Percentiles rank a stretch among this genome's conserved stretches.
Evolutionary conservation across 1,139 yeast genomes (phyloP).

Genomic region (Hansenula lynferdii): DNA sequence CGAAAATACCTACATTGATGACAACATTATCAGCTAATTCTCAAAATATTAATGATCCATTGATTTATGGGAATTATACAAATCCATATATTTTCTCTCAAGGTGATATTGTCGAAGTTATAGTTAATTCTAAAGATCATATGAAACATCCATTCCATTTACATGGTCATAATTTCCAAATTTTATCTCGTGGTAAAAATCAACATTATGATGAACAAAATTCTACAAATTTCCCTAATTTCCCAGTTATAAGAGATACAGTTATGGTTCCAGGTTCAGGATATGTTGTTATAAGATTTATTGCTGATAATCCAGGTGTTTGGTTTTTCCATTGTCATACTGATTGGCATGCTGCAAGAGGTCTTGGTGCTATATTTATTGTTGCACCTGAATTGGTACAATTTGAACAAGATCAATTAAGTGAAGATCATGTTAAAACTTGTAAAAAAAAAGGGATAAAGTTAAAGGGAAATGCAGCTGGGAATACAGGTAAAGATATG

Average conservation of each 20-base stretch:
- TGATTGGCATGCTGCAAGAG: conserved; percentile 76
- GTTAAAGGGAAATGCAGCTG: conserved; percentile 41
- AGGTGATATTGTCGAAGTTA: conserved; percentile 61
- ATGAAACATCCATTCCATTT: conserved; percentile 93
- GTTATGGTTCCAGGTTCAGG: conserved; percentile 56
- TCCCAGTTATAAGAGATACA: conserved; percentile 63
- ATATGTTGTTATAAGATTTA: conserved; percentile 52
- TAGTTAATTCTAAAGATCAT: conserved; percentile 70
- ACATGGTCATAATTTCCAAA: conserved; percentile 83
- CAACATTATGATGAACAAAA: conserved; percentile 37
- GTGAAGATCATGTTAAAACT: conserved; percentile 49
- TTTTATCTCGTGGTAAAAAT: conserved; percentile 50
- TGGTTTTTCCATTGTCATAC: conserved; percentile 85
- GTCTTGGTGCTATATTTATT: conserved; percentile 49
- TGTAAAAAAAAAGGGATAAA: conserved; percentile 51
- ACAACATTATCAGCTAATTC: conserved; percentile 28
- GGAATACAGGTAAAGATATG: not conserved
- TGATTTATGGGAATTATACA: conserved; percentile 50
- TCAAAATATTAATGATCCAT: conserved; percentile 13
- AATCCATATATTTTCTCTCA: conserved; percentile 44
- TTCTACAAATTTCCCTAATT: conserved; percentile 42
- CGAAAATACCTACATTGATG: conserved; percentile 38
- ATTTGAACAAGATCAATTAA: conserved; percentile 38
- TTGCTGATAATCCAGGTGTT: conserved; percentile 68
- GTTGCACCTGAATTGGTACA: conserved; percentile 57